Percentiles rank a stretch among this genome's conserved stretches.
Conservation (phyloP, 2,329 filamentous ascomycete genomes). For the Esteya vermicola region DNA sequence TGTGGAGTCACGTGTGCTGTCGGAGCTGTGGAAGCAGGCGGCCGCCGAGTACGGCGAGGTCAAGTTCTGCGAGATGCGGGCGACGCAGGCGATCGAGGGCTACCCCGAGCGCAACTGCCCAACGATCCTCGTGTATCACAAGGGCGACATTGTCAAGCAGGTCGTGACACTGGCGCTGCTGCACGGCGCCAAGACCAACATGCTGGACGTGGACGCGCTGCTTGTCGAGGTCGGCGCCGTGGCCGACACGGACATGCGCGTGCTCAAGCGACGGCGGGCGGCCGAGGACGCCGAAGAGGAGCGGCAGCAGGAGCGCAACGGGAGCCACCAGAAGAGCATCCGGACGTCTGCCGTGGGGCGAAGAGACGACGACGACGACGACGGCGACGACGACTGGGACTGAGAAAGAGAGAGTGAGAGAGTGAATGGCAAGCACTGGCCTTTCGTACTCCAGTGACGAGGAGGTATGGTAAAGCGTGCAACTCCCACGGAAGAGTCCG, state of each 20-base stretch:
- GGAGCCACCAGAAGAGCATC: slow-evolving; percentile 18
- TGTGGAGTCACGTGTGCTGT: slow-evolving; percentile 68
- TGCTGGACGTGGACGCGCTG: slow-evolving; percentile 66
- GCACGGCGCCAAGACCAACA: slow-evolving; percentile 54
- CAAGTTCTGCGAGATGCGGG: slow-evolving; percentile 95
- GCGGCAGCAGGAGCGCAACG: slow-evolving; percentile 33
- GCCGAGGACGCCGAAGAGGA: slow-evolving; percentile 49
- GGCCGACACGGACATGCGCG: slow-evolving; percentile 61
- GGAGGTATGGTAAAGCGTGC: background rate
- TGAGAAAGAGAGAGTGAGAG: background rate
- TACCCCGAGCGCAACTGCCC: slow-evolving; percentile 94
- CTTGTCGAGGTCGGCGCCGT: slow-evolving; percentile 74
- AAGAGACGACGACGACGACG: slow-evolving; percentile 11
- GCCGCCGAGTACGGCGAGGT: slow-evolving; percentile 80
- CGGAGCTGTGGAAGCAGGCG: slow-evolving; percentile 73
- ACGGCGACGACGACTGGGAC: slow-evolving; percentile 19
- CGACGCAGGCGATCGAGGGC: slow-evolving; percentile 84
- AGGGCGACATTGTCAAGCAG: slow-evolving; percentile 84
- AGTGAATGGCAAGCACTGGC: too few relatives aligned
- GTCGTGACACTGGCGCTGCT: slow-evolving; percentile 77
- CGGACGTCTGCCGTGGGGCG: slow-evolving; percentile 10
- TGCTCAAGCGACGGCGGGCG: slow-evolving; percentile 47
- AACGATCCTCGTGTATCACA: slow-evolving; percentile 82
- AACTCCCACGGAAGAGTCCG: too few relatives aligned
- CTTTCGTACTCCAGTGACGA: background rate